phyloP scores from a whole-genome alignment of 306 rosid species.

The Cicer yamashitae region DNA sequence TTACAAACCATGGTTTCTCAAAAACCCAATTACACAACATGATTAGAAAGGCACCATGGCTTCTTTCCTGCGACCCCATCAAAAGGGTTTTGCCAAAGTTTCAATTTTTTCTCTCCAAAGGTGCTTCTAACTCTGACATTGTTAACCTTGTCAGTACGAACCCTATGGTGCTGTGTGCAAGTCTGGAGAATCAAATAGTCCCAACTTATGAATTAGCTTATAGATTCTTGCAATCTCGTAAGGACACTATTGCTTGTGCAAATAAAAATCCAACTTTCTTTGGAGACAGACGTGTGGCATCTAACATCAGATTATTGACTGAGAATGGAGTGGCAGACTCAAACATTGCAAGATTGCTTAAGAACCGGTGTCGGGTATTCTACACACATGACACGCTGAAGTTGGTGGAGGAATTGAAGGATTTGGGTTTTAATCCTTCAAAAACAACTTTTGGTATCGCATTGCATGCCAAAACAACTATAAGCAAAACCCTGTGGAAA shows the following conservation, averaged over 20 bases:
- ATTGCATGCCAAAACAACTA: slow-evolving; percentile 1
- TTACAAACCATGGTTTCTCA: slow-evolving; percentile 6
- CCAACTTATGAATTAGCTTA: slow-evolving; percentile 21
- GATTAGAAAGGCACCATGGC: not conserved
- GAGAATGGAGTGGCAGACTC: slow-evolving; percentile 4
- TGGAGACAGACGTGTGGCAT: not conserved
- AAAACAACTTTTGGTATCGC: slow-evolving; percentile 37
- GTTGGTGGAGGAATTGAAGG: slow-evolving; percentile 46
- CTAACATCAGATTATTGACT: not conserved
- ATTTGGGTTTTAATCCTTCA: slow-evolving; percentile 54
- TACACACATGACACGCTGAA: not conserved
- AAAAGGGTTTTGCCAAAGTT: slow-evolving; percentile 39
- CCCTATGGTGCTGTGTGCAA: not conserved
- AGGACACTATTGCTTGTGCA: not conserved
- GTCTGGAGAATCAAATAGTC: slow-evolving; percentile 10
- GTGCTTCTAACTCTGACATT: slow-evolving; percentile 38
- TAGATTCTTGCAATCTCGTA: not conserved
- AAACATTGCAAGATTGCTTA: not conserved
- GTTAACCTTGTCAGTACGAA: not conserved
- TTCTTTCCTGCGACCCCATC: slow-evolving; percentile 11
- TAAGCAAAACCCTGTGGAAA: slow-evolving; percentile 46
- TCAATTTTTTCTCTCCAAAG: slow-evolving; percentile 43
- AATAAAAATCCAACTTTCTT: not conserved
- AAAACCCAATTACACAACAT: not conserved
- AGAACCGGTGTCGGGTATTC: not conserved